phyloP scores from a whole-genome alignment of 352 stramenopile species.

The Globisporangium alternatum region DNA sequence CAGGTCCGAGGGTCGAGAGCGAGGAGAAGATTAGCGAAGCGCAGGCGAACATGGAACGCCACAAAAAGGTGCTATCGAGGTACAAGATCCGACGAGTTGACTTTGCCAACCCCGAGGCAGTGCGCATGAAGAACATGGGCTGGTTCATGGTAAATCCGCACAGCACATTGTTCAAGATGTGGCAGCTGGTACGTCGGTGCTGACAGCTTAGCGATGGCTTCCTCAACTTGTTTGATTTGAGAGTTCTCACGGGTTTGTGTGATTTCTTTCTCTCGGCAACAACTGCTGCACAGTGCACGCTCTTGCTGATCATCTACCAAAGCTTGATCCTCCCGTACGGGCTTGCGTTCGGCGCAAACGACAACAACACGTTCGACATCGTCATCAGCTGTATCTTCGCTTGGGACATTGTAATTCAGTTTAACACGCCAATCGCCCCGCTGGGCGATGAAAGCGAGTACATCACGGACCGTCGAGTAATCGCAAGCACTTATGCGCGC shows the following conservation, averaged over 20 bases:
- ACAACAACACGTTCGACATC: slow-evolving; percentile 44
- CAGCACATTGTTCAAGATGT: slow-evolving; percentile 65
- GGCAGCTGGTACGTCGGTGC: slow-evolving; percentile 57
- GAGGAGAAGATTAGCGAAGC: slow-evolving; percentile 32
- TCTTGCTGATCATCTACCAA: slow-evolving; percentile 78
- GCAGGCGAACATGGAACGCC: slow-evolving; percentile 54
- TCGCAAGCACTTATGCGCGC: slow-evolving; percentile 49
- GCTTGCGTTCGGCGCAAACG: slow-evolving; percentile 55
- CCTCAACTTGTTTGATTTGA: background rate
- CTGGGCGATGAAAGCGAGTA: slow-evolving; percentile 47
- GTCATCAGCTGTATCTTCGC: slow-evolving; percentile 70
- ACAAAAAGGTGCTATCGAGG: slow-evolving; percentile 67
- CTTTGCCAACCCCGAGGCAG: slow-evolving; percentile 32
- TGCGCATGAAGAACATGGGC: slow-evolving; percentile 36
- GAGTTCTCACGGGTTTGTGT: background rate
- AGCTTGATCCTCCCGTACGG: slow-evolving; percentile 68
- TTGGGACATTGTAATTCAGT: slow-evolving; percentile 68
- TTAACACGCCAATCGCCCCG: slow-evolving; percentile 59
- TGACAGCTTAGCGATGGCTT: background rate
- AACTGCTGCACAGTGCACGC: slow-evolving; percentile 34
- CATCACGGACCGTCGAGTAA: slow-evolving; percentile 56
- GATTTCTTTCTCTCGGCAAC: background rate
- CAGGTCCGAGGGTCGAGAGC: slow-evolving; percentile 5
- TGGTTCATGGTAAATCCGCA: slow-evolving; percentile 68
- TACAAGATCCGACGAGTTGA: slow-evolving; percentile 76